Percentiles rank a stretch among this genome's conserved stretches.
Conservation (phyloP, 441 rosid genomes). For the Corymbia calophylla region DNA sequence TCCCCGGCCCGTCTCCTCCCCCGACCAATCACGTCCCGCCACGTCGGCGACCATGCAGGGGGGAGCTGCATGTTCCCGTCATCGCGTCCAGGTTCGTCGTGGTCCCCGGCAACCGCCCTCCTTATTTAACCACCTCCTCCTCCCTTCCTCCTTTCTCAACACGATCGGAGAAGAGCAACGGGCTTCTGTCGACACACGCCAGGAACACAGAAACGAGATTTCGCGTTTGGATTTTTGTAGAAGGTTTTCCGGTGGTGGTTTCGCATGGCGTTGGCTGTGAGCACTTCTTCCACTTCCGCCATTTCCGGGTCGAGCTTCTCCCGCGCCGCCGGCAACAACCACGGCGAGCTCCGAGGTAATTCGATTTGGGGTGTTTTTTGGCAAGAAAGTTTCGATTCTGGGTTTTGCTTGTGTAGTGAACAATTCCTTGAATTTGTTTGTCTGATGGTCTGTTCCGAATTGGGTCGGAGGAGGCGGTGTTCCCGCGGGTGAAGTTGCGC, state of each 20-base stretch:
- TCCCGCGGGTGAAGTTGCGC: neutral
- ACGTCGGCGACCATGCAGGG: constrained; percentile 16
- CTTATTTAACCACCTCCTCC: constrained; percentile 10
- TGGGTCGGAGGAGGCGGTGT: too few species aligned
- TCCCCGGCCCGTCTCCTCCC: neutral
- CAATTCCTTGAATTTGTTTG: neutral
- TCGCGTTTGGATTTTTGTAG: neutral
- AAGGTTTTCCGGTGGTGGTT: neutral
- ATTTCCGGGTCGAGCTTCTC: constrained; percentile 28
- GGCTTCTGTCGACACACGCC: neutral
- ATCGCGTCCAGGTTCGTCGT: constrained; percentile 58
- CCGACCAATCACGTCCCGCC: constrained; percentile 20
- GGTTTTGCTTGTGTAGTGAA: neutral
- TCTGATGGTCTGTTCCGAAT: neutral
- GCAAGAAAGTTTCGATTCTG: neutral
- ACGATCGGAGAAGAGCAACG: neutral
- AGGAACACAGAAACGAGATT: neutral
- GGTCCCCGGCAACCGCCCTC: constrained; percentile 19
- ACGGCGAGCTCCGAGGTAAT: constrained; percentile 46
- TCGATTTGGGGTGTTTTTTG: neutral
- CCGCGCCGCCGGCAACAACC: constrained; percentile 13
- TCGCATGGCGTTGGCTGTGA: constrained; percentile 48
- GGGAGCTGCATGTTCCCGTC: neutral
- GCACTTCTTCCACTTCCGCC: constrained; percentile 43
- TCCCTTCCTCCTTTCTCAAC: neutral